These are phyloP conservation scores for Alnus glutinosa DNA, from an alignment of 306 rosid species.

Conservation along the genomic window DNA sequence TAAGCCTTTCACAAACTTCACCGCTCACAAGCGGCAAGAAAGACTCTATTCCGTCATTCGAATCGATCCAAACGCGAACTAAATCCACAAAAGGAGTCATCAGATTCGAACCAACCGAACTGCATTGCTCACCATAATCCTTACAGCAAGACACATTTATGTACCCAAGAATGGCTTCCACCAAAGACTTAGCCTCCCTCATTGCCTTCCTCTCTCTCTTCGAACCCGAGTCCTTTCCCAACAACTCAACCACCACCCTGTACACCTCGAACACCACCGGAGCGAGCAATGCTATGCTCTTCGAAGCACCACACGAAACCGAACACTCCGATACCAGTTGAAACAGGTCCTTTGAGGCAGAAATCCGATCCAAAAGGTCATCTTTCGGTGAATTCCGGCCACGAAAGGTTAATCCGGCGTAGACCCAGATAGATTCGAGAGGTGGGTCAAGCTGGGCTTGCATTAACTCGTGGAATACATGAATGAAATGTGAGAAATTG, in stretches of 20 bases:
- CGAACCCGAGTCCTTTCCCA: slow-evolving; percentile 44
- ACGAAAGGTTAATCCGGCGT: slow-evolving; percentile 52
- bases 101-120: slow-evolving; percentile 25
- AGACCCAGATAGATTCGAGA: slow-evolving; percentile 74
- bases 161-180: slow-evolving; percentile 60
- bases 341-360: slow-evolving; percentile 50
- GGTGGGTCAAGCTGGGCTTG: slow-evolving; percentile 65
- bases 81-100: slow-evolving; percentile 44
- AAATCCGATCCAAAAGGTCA: slow-evolving; percentile 54
- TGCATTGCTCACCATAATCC: slow-evolving; percentile 34
- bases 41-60: slow-evolving; percentile 40
- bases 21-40: slow-evolving; percentile 63
- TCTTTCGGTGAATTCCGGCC: slow-evolving; percentile 32
- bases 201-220: slow-evolving; percentile 63
- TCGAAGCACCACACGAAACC: slow-evolving; percentile 44
- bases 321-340: slow-evolving; percentile 53
- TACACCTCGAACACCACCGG: slow-evolving; percentile 54
- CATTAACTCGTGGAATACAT: slow-evolving; percentile 46
- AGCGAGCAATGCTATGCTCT: slow-evolving; percentile 60
- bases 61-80: slow-evolving; percentile 49
- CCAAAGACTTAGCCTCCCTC: slow-evolving; percentile 57
- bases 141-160: slow-evolving; percentile 43
- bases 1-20: slow-evolving; percentile 44
- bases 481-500: slow-evolving; percentile 27
- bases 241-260: slow-evolving; percentile 39